Evolutionary conservation across 106 monocot genomes (phyloP), one percentile per base, ranked within the genome.

Genomic region (Cymbidium sinense): DNA sequence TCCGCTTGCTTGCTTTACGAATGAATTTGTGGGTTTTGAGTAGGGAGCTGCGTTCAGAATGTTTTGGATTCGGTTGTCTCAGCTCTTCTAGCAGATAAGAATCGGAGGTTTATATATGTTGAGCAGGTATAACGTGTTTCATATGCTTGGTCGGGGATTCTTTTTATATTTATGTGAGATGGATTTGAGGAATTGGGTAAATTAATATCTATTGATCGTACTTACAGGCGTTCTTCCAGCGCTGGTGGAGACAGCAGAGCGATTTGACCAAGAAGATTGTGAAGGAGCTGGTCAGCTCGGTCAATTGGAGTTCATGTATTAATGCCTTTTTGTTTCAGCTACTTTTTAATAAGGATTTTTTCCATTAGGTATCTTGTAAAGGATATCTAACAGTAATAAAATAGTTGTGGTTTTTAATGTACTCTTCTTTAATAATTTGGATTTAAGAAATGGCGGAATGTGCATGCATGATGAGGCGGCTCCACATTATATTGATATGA

Each of bases 401-500:
- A 73, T 21, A 73, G 2, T 73, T 33, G 41, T 47, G 18, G 43
- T 75, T 25, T 50, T 47, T 31, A 44, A 39, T 39, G 37, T 28
- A 4, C 7, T 3, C 4, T 75, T 29, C 27, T 67, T 41, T 64
- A 19, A 74, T 41, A 41, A 43, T 43, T 43, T 75, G 20, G 77
- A 72, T 84, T 77, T 55, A 81, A 98, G 98, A 83, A 99, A 99
- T 79, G 99, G 99, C 11, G 99, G 95, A 8, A 90, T 90, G 95
- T 99, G 99, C 82, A 99, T 99, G 99, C 99, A 99, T 52, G 99
- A 99, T 77, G 99, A 99, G 74, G 99, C 99, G 1, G 73, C 99
- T 35, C 64, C 87, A 4, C 95, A 92, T 77, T 99, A 95, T 86
- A 91, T 99, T 77, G 99, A 99, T 82, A 99, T 99, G 95, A 95